Evolutionary conservation across 176 grass and related monocot species (phyloP), one percentile per base, ranked within the genome.

Genomic region (Zea luxurians): DNA sequence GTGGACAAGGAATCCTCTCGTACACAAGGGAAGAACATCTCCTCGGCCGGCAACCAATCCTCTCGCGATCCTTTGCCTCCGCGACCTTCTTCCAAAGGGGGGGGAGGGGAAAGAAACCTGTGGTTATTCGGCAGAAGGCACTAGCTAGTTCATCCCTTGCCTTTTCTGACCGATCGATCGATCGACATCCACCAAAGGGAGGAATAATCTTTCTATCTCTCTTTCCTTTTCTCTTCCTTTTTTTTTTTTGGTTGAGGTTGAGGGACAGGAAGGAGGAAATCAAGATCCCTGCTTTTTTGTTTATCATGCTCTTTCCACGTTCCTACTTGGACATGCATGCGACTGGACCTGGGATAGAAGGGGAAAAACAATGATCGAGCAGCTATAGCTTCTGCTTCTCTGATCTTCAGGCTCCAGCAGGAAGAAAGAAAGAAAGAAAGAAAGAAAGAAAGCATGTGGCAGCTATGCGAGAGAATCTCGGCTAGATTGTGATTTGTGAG

Each of bases 101-200:
- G 17, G 37, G 13, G 36, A 61, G 37, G 37, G 20, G 44, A 74
- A 87, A 43, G 17, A 1, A 63, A n/a, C 8, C 12, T 20, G 43
- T 34, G 37, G 61, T 81, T 81, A 85, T 85, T 73, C 77, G 67
- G 48, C 68, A 34, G 11, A 6, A 15, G 45, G 5, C 20, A 37
- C 17, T 16, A 11, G 5, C 12, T 13, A 13, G 5, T 59, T 66
- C 49, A 73, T 78, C 48, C 78, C 37, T 70, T 35, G 3, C 64
- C 65, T 81, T 86, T 80, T 70, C 13, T 78, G 55, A 6, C 66
- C 16, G 45, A 12, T 27, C 27, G 27, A 27, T 27, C 27, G 27
- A 27, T 27, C 27, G 27, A 27, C 27, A 27, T 27, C 27, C 27
- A 27, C 20, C 6, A 48, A 48, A 47, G 63, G 57, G 8, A 11